phyloP scores from a whole-genome alignment of 2,329 filamentous ascomycete genomes.

The Colletotrichum sp. region DNA sequence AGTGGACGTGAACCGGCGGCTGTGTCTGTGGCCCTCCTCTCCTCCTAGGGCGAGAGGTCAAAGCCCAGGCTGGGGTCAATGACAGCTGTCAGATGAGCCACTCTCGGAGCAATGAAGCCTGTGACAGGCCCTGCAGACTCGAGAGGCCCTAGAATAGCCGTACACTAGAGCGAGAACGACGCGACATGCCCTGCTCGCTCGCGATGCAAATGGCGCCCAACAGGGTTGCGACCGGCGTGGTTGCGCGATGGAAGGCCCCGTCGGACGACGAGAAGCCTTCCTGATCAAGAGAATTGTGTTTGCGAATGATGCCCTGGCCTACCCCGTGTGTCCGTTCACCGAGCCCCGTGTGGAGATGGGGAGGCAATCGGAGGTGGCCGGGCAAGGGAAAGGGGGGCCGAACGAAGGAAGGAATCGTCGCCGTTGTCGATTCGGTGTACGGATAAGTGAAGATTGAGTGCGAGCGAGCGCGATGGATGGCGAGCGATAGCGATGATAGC shows the following conservation, averaged over 20 bases:
- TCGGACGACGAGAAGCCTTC: background rate
- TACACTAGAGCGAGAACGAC: background rate
- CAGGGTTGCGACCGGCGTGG: background rate
- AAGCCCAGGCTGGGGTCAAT: background rate
- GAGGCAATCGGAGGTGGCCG: conserved; percentile 13
- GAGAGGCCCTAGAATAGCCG: background rate
- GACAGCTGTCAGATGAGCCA: conserved; percentile 13
- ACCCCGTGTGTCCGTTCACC: background rate
- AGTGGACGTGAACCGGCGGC: background rate
- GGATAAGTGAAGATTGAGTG: background rate
- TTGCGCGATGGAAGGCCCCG: background rate
- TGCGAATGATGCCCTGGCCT: background rate
- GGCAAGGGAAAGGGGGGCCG: background rate
- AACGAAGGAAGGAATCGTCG: background rate
- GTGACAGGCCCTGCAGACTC: background rate
- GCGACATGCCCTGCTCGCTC: background rate
- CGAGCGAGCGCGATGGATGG: background rate
- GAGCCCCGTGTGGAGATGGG: background rate
- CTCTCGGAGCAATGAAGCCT: background rate
- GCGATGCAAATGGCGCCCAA: background rate
- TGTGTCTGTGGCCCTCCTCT: background rate
- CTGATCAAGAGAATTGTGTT: background rate
- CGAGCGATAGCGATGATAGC: background rate
- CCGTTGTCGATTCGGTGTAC: background rate
- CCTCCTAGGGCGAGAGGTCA: background rate